Evolutionary conservation across 179 eudicot genomes (phyloP).

Genomic region (Silene noctiflora): DNA sequence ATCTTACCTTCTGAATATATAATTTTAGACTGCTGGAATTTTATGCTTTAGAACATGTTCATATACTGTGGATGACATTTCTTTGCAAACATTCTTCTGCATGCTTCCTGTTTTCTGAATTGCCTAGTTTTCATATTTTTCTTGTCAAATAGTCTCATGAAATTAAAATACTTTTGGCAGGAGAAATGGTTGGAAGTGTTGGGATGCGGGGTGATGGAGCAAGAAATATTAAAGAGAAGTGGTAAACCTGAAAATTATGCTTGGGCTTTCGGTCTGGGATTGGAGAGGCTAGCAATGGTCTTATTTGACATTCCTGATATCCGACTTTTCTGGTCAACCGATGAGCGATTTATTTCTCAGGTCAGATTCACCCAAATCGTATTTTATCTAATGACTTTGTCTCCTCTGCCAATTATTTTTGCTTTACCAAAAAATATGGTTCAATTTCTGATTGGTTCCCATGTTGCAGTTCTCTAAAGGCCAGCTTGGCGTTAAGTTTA

Average conservation of each 20-base stretch:
- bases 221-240: conserved; percentile 78
- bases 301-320: conserved; percentile 87
- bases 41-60: no score
- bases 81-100: no score
- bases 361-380: conserved; percentile 29
- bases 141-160: neutral
- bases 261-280: conserved; percentile 99
- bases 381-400: neutral
- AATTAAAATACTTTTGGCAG: conserved; percentile 37
- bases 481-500: conserved; percentile 70
- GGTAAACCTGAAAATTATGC: conserved; percentile 69
- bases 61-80: no score
- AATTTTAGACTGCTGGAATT: no score
- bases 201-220: conserved; percentile 97
- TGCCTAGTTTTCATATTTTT: no score
- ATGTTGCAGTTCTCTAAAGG: conserved; percentile 36
- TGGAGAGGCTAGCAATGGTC: conserved; percentile 96
- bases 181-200: conserved; percentile 96
- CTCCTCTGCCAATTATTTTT: neutral
- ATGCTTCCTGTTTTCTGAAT: no score
- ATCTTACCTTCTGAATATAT: no score
- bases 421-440: neutral
- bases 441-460: conserved; percentile 14
- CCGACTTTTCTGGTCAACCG: conserved; percentile 82
- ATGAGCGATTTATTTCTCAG: conserved; percentile 92